phyloP scores from a whole-genome alignment of 2,329 filamentous ascomycete species.

The Talaromyces rugulosus region DNA sequence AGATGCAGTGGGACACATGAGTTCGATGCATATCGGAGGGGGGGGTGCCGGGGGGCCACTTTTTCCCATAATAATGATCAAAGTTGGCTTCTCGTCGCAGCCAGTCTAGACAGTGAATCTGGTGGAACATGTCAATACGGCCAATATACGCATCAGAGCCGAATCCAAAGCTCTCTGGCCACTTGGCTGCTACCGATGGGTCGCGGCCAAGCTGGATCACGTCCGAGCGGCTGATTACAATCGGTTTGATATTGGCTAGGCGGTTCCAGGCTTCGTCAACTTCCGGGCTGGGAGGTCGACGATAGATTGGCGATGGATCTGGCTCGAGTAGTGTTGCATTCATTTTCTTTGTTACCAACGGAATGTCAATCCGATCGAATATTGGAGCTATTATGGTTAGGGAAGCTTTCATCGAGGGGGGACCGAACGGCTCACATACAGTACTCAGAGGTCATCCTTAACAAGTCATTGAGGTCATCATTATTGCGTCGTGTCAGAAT shows the following conservation, averaged over 20 bases:
- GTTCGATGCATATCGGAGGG: neutral
- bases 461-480: constrained; percentile 1
- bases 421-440: neutral
- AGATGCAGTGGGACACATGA: constrained; percentile 1
- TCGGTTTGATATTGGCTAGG: neutral
- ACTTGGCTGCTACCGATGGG: constrained; percentile 13
- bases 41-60: constrained; percentile 1
- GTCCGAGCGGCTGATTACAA: neutral
- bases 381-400: constrained; percentile 5
- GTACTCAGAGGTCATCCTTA: constrained; percentile 1
- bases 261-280: constrained; percentile 4
- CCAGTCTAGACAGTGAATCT: constrained; percentile 19
- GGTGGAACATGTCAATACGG: constrained; percentile 17
- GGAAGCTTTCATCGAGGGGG: neutral
- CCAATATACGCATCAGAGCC: constrained; percentile 15
- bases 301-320: neutral
- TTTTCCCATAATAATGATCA: constrained; percentile 15
- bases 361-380: constrained; percentile 6
- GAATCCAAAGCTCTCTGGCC: constrained; percentile 15
- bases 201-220: constrained; percentile 13
- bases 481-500: neutral
- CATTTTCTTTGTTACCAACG: neutral
- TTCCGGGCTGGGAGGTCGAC: neutral
- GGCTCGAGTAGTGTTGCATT: neutral
- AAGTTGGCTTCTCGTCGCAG: constrained; percentile 15